Evolutionary conservation across 2,329 filamentous ascomycete genomes (phyloP), one percentile per base, ranked within the genome.

Genomic region (Aquanectria penicillioides): DNA sequence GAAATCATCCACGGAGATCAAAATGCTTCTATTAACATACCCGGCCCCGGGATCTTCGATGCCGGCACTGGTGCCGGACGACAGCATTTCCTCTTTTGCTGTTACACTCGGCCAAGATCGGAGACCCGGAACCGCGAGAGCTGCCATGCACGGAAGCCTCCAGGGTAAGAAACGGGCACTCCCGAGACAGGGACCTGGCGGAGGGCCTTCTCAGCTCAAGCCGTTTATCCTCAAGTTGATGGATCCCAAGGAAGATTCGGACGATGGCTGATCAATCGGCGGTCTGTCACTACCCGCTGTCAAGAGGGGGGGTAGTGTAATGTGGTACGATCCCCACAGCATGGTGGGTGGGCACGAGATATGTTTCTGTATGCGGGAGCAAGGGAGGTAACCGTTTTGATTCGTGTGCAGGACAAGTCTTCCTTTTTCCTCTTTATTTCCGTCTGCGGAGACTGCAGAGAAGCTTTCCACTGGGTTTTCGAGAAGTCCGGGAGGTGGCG

Each of bases 1-100:
- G 22, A 52, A 60, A 5, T 20, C 25, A 17, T 37, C 26, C 3
- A 50, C 51, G 6, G 37, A 20, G 1, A 20, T 49, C 26, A 60
- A 62, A 33, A 62, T 62, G 52, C 60, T 62, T 13, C 29, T 62
- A 1, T 22, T 59, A 26, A 59, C 49, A 18, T 61, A 59, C 6
- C 37, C 44, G 3, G 26, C 22, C 10, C 59, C 59, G 12, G 55
- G 38, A 37, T 20, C 28, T 1, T 34, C 28, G 3, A 44, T 40
- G 44, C 59, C 49, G 13, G 43, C 17, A 9, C 46, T 53, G n/a
- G 28, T 61, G 15, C 41, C 58, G 11, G 25, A 22, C 17, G 41
- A 61, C 9, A 34, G 47, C 1, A 23, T 52, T 6, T 25, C 48
- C 1, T 58, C 57, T 15, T 55, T 51, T 17, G 47, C 28, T 10